phyloP scores from a whole-genome alignment of 768 basidiomycete species.

The Russula abietina region DNA sequence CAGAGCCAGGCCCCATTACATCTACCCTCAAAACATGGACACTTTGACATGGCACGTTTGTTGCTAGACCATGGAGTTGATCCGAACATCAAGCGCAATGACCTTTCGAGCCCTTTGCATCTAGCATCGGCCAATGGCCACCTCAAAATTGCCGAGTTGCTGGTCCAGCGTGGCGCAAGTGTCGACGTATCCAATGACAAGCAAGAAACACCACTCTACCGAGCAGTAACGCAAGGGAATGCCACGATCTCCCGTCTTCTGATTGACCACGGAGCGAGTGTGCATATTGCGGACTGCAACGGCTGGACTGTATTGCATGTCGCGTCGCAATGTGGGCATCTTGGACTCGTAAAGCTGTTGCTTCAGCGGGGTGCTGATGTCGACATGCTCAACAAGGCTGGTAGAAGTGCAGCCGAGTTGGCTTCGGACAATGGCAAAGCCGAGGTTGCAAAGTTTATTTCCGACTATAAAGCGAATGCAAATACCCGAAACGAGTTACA shows the following conservation, averaged over 20 bases:
- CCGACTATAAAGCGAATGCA: neutral
- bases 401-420: neutral
- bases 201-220: neutral
- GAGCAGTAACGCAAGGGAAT: neutral
- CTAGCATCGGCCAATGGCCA: neutral
- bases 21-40: neutral
- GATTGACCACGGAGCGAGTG: slow-evolving; percentile 1
- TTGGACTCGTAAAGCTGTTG: neutral
- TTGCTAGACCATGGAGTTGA: neutral
- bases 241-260: neutral
- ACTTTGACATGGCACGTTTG: neutral
- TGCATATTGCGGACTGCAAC: neutral
- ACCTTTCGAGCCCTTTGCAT: neutral
- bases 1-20: neutral
- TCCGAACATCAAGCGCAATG: neutral
- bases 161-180: neutral
- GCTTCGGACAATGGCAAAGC: neutral
- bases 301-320: slow-evolving; percentile 4
- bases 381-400: neutral
- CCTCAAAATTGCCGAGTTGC: neutral
- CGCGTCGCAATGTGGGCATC: neutral
- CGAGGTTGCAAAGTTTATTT: neutral
- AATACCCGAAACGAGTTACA: neutral
- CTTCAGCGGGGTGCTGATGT: neutral
- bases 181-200: neutral